These are phyloP conservation scores for Aureobasidium sp. DNA, from an alignment of 2,329 filamentous ascomycete species.

Conservation along the genomic window DNA sequence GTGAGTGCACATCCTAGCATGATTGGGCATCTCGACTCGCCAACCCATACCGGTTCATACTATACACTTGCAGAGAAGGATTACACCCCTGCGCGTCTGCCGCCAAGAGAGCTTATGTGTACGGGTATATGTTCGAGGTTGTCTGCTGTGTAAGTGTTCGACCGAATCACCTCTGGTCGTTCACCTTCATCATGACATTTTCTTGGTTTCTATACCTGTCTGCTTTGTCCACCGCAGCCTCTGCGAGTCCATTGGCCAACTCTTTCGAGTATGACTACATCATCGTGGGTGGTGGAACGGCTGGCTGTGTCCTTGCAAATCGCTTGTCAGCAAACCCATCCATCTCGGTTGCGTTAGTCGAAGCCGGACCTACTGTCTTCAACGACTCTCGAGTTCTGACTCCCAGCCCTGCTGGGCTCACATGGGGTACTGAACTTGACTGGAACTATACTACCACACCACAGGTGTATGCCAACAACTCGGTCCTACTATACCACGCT, in stretches of 20 bases:
- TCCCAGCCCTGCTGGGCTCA: slow-evolving; percentile 15
- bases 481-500: slow-evolving; percentile 18
- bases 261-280: slow-evolving; percentile 16
- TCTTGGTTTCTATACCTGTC: not conserved
- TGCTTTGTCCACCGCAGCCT: not conserved
- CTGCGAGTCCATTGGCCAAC: not conserved
- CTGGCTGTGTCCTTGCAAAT: slow-evolving; percentile 17
- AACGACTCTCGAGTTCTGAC: slow-evolving; percentile 18
- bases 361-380: slow-evolving; percentile 16
- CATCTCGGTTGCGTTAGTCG: slow-evolving; percentile 17
- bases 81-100: not conserved
- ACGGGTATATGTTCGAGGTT: not conserved
- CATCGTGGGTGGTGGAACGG: slow-evolving; percentile 18
- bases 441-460: slow-evolving; percentile 17
- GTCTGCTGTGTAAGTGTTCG: not conserved
- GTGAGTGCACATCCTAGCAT: not conserved
- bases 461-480: slow-evolving; percentile 12
- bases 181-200: not conserved
- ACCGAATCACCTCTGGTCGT: no score
- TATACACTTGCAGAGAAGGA: not conserved
- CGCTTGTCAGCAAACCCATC: slow-evolving; percentile 16
- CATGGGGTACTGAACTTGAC: slow-evolving; percentile 15
- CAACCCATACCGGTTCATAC: not conserved
- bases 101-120: not conserved
- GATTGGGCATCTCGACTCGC: not conserved